These are phyloP conservation scores for Leccinum uliginosum DNA, from an alignment of 768 basidiomycete genomes.

Conservation along the genomic window DNA sequence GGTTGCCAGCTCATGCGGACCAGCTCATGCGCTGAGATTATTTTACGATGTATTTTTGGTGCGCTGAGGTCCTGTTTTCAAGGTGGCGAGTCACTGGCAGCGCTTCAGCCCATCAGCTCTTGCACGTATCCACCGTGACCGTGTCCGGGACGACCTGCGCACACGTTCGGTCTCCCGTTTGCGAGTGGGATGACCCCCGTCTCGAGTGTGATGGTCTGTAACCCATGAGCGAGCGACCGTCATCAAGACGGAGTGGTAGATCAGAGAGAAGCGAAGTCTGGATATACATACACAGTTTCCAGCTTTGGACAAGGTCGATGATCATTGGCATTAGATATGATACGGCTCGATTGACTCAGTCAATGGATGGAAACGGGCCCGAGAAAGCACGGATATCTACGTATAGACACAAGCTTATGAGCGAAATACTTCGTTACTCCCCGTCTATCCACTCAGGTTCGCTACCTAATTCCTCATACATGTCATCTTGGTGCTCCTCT, in stretches of 20 bases:
- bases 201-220: slow-evolving; percentile 70
- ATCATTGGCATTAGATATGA: no score
- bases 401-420: no score
- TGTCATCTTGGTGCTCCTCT: background rate
- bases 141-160: slow-evolving; percentile 61
- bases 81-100: no score
- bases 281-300: slow-evolving; percentile 60
- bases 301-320: slow-evolving; percentile 63
- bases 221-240: slow-evolving; percentile 66
- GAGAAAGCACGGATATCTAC: no score
- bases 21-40: no score
- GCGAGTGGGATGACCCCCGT: slow-evolving; percentile 82
- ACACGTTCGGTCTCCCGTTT: slow-evolving; percentile 77
- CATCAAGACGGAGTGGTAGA: slow-evolving; percentile 71
- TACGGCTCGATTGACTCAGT: no score
- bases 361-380: no score
- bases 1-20: no score
- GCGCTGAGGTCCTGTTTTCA: no score
- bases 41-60: no score
- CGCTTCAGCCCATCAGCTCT: slow-evolving; percentile 52
- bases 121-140: slow-evolving; percentile 58
- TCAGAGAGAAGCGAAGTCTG: slow-evolving; percentile 55
- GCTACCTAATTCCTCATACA: background rate
- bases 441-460: background rate
- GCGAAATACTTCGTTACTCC: no score